These are phyloP conservation scores for Cyberlindnera nakhonratchasimensis DNA, from an alignment of 805 yeast species.

Conservation along the genomic window DNA sequence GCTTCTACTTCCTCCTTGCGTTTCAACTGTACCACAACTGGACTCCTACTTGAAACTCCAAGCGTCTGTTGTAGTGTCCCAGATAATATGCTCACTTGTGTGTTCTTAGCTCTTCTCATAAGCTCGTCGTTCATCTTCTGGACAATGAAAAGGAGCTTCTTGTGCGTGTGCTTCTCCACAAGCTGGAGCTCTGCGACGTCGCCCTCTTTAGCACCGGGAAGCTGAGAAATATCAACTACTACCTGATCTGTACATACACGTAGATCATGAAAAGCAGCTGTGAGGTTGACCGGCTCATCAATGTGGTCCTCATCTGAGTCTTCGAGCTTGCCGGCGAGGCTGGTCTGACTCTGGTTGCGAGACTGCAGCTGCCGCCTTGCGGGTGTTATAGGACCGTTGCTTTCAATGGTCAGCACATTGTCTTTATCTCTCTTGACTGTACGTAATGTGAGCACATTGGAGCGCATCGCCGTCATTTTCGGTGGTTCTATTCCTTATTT, in stretches of 20 bases:
- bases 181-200: conserved; percentile 66
- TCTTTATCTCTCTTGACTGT: conserved; percentile 26
- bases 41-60: conserved; percentile 64
- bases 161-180: conserved; percentile 33
- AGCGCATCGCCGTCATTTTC: conserved; percentile 22
- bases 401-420: conserved; percentile 24
- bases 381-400: conserved; percentile 12
- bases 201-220: conserved; percentile 69
- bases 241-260: conserved; percentile 57
- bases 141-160: conserved; percentile 43
- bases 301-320: conserved; percentile 4
- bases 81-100: conserved; percentile 54
- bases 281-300: conserved; percentile 21
- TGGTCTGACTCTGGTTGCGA: conserved; percentile 1
- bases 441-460: conserved; percentile 29
- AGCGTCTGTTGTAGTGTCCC: conserved; percentile 57
- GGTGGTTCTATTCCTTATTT: background rate
- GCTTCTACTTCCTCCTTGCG: conserved; percentile 53
- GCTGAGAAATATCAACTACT: conserved; percentile 51
- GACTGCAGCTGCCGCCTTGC: background rate
- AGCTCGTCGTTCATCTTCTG: conserved; percentile 32
- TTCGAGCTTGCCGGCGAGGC: background rate
- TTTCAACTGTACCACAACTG: conserved; percentile 53
- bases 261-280: conserved; percentile 56
- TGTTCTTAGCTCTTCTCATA: conserved; percentile 30